Percentiles rank a stretch among this genome's conserved stretches.
Evolutionary conservation across 129 eudicot genomes (phyloP).

Genomic region (Flaveria bidentis): DNA sequence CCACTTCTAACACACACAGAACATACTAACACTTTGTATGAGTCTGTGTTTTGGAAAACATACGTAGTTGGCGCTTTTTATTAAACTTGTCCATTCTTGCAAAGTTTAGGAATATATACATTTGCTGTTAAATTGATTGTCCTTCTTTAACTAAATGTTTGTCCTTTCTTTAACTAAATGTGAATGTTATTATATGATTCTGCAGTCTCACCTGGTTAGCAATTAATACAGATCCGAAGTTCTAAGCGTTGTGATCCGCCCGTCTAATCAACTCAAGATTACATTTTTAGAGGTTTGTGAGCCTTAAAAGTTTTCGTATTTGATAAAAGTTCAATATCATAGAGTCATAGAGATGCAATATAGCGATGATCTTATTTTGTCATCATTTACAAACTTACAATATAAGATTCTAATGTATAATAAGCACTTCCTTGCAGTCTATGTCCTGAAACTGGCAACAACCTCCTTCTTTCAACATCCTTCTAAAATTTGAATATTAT

Average conservation of each 20-base stretch:
- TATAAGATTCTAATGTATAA: neutral
- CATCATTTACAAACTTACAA: conserved; percentile 4
- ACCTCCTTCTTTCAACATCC: neutral
- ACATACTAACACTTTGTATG: neutral
- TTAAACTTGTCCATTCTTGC: neutral
- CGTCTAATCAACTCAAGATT: conserved; percentile 94
- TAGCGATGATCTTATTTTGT: conserved; percentile 7
- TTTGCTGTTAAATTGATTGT: conserved; percentile 11
- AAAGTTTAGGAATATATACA: neutral
- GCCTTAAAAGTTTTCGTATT: neutral
- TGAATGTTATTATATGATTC: conserved; percentile 31
- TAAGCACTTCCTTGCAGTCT: neutral
- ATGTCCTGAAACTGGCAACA: neutral
- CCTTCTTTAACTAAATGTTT: neutral
- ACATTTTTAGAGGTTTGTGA: conserved; percentile 95
- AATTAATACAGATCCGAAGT: conserved; percentile 87
- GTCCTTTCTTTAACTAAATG: conserved; percentile 11
- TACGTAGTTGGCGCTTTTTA: neutral
- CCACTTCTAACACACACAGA: neutral
- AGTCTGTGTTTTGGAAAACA: neutral
- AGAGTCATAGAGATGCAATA: conserved; percentile 12
- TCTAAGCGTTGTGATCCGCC: conserved; percentile 77
- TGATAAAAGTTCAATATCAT: neutral
- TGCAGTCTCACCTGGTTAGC: conserved; percentile 38
- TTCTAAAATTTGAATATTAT: neutral